A percentile compares a stretch with the other conserved stretches of the same genome.
Conservation (phyloP, 2,329 filamentous ascomycete genomes). For the Colletotrichum chrysophilum region DNA sequence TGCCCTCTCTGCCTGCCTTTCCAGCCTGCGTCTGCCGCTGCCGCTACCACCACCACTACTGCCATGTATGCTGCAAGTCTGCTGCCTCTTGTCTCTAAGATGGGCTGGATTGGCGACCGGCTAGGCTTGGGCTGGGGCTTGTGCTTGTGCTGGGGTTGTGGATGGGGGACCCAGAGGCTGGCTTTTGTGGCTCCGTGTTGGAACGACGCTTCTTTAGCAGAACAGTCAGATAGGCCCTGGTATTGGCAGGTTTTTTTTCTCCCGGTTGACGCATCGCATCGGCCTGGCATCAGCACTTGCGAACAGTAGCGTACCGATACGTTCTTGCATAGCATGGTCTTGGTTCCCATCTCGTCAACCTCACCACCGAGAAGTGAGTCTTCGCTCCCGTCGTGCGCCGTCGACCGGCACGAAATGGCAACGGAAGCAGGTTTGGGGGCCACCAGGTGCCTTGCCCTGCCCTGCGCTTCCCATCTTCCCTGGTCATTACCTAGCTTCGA, state of each 20-base stretch:
- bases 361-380: background rate
- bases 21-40: conserved; percentile 9
- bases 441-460: background rate
- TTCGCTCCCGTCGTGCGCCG: background rate
- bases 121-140: background rate
- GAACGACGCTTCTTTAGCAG: conserved; percentile 22
- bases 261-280: conserved; percentile 2
- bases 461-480: conserved; percentile 1
- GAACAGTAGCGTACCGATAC: conserved; percentile 10
- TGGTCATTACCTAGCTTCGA: background rate
- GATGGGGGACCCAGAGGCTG: conserved; percentile 15
- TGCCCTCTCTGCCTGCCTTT: background rate
- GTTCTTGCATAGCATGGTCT: background rate
- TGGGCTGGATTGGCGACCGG: conserved; percentile 6
- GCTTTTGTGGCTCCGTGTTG: conserved; percentile 20
- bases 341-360: background rate
- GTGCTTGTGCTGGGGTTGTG: background rate
- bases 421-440: conserved; percentile 3
- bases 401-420: background rate
- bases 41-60: background rate
- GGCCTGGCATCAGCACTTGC: conserved; percentile 20
- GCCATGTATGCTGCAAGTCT: background rate
- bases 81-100: conserved; percentile 18
- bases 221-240: background rate
- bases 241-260: background rate